Base-by-base conservation (phyloP, 163 green algal species). In the Scenedesmus sp. region DNA sequence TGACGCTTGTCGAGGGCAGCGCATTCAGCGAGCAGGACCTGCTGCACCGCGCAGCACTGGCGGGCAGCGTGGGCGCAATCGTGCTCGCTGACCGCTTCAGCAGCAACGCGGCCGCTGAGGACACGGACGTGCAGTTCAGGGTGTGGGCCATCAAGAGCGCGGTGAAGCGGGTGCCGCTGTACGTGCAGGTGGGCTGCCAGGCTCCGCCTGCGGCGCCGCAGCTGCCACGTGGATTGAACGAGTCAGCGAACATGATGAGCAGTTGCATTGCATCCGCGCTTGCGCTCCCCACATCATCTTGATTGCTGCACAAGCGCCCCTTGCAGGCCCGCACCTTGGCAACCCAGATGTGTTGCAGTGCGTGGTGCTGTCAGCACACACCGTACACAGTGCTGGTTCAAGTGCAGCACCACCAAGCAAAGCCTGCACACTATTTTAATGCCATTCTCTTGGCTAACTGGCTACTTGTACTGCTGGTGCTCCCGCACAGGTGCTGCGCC, bases 71-170 rank as follows among this genome's bases (percentile, higher is more conserved):
- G 22, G 87, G 78, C 43, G 87, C 59, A 12, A 80, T 91, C 26
- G 86, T 91, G 73, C 81, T 86, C 2, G 87, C 87, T 26, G 87
- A 91, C 79, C 83, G 96, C 40, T 97, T 97, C 89, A 94, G 84
- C 59, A 88, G n/a, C 84, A 80, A 89, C 51, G 82, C 82, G 20
- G 59, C 89, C 24, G 89, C 96, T 20, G 97, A 99, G 87, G 97
- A 99, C 93, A 90, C 97, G 56, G 93, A 93, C 79, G 94, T 99
- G 5, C 92, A 98, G 80, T 99, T 99, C 92, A 94, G 98, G 68
- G 95, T 97, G 76, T 98, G 96, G 96, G 95, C 97, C 26, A 91
- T 97, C 83, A 98, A 98, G 92, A 94, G 85, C 89, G 98, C 97
- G 94, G 97, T 96, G 76, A 98, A 97, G 91, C 93, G 89, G 18